phyloP scores from a whole-genome alignment of 208 protist species.

The Leishmania aethiopica region DNA sequence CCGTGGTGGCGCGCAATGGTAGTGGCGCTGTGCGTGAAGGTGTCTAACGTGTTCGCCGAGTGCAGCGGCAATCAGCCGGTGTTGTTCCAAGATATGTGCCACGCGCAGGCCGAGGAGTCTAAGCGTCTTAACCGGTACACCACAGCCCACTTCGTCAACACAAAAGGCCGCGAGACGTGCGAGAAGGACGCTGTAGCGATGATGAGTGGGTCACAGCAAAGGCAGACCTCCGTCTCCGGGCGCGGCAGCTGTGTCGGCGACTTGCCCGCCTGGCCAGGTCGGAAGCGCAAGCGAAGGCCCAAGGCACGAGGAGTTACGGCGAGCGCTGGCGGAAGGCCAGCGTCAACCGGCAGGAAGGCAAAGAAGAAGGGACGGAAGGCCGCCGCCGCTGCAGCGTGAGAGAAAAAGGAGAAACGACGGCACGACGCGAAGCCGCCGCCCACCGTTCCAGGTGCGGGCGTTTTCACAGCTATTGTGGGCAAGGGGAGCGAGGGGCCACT shows the following conservation, averaged over 20 bases:
- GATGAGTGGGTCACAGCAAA: neutral
- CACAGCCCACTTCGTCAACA: constrained; percentile 20
- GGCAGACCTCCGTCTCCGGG: neutral
- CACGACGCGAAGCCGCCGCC: neutral
- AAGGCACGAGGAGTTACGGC: neutral
- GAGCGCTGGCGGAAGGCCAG: neutral
- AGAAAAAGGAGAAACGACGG: neutral
- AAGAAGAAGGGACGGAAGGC: neutral
- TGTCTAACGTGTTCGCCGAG: constrained; percentile 76
- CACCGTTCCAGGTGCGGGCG: neutral
- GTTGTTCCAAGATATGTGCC: constrained; percentile 16
- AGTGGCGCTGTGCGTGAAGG: constrained; percentile 79
- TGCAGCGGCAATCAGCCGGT: constrained; percentile 46
- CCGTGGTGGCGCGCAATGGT: constrained; percentile 88
- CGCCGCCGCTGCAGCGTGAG: neutral
- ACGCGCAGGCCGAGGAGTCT: constrained; percentile 7
- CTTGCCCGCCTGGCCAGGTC: neutral
- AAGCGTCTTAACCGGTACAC: constrained; percentile 13
- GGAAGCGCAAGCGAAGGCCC: constrained; percentile 5
- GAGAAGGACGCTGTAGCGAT: neutral
- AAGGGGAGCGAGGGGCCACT: neutral
- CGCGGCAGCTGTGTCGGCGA: neutral
- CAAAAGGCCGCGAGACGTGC: constrained; percentile 29
- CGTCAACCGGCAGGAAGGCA: neutral
- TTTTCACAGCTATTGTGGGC: neutral